Evolutionary conservation across 1,284 basidiomycete genomes (phyloP), one percentile per base, ranked within the genome.

Genomic region (Cryptococcus amylolentus): DNA sequence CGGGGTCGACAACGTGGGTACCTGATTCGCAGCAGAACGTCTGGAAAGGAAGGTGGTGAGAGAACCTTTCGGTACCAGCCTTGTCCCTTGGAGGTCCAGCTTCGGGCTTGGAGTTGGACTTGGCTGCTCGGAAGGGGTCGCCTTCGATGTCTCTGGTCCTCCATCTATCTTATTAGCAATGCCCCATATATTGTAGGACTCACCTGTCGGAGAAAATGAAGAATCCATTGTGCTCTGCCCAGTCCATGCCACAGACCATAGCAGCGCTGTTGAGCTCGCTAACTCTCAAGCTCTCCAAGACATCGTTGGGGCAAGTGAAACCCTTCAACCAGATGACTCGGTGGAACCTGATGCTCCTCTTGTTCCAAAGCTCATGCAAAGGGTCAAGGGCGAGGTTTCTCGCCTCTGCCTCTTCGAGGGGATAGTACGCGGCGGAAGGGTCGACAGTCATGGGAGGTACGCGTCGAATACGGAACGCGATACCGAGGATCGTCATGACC

Each of bases 171-270:
- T 18, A 40, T 43, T 27, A 23, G 31, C 12, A 42, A 27, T 41
- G 47, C n/a, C 20, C 14, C 6, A 37, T 39, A 40, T 23, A 37
- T 31, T 43, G 44, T 18, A 14, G 71, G 81, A 72, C 82, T 55
- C 64, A 89, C 89, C 93, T 83, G 76, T 95, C 93, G 26, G 92
- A 95, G 78, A 95, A 96, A 66, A 96, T 92, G 80, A 95, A 97
- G 77, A 91, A 89, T 0, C 91, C 91, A 65, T 92, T 90, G 72
- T 92, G 88, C 76, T 97, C 92, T 26, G 91, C 92, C 93, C 93
- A 97, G 73, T 97, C 93, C 93, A 96, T 96, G 26, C 92, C 91
- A 72, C 93, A 96, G 2, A 95, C 91, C 90, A 97, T 91, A 1
- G 91, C 89, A 0, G 93, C 93, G 65, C 91, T 85, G 72, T 96